Evolutionary conservation across 306 rosid species (phyloP), one percentile per base, ranked within the genome.

Genomic region (Vigna hirtella): DNA sequence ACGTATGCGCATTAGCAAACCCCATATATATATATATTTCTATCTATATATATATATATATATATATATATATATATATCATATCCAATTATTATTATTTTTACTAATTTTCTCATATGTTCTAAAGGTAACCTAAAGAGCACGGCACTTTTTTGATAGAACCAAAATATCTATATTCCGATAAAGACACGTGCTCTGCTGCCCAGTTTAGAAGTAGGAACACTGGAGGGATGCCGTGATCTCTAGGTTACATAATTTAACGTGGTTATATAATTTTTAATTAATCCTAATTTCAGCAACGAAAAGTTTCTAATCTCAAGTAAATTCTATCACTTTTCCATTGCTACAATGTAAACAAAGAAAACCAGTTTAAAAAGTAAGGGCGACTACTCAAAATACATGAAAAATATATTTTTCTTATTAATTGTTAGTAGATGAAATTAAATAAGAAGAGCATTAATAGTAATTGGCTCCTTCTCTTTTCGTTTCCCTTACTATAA

Each of bases 161-260:
- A 40, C 66, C 45, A 77, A 66, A 52, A 52, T 7, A 49, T 53
- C 58, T 13, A 50, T 13, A 32, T 51, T 50, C 22, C 2, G 22
- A 77, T 32, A 1, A 22, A 42, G 57, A 68, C 69, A 68, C 69
- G 12, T 18, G 56, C 66, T 61, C 34, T 62, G 6, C 13, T 18
- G 55, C 77, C 12, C 15, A 45, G 50, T 7, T 45, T 45, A 45
- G 3, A 45, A 45, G 0, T 11, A 4, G 50, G 15, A 13, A 43
- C 9, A 9, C 13, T 4, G 14, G 48, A 43, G n/a, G 10, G 58
- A 74, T 62, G 58, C 52, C 51, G 26, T 69, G 26, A 24, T 69
- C 74, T 48, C 18, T 42, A 66, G 72, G 72, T 43, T 11, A 12
- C 15, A 8, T 69, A 4, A 32, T 34, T 12, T 67, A 14, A 34